Base-by-base conservation (phyloP, 495 filamentous ascomycete genomes). In the Evansstolkia leycettana region DNA sequence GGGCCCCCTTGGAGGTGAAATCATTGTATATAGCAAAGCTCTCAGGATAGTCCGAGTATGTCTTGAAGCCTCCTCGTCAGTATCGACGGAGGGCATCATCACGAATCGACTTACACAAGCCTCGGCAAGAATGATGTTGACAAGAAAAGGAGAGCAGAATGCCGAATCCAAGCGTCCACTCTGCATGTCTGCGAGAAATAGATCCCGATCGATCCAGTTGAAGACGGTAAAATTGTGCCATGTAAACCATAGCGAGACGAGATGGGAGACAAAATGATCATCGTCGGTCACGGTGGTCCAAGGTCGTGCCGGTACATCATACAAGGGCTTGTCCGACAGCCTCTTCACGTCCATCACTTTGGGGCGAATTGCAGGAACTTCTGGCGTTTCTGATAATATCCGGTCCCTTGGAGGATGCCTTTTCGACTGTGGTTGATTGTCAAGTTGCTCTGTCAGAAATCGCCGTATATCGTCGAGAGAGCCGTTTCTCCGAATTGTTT, bases 61-160 rank as follows among this genome's bases (percentile, higher is more conserved):
- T 37, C 50, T 53, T 26, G 1, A 11, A 1, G n/a, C n/a, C n/a
- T n/a, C n/a, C n/a, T 26, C 24, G 26, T 11, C 10, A 24, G 2
- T 9, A 8, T 12, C n/a, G 5, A 35, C 13, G 8, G 4, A 16
- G 3, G 20, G 5, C 9, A 23, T 9, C 5, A 9, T 9, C 5
- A 23, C 4, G 4, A n/a, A 29, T 5, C 28, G 14, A 43, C 58
- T 46, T 34, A 62, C 56, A 39, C 55, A 57, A 20, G 58, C 55
- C 10, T 49, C 40, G 7, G 59, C 54, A 18, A 63, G 52, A 32
- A 69, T 50, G n/a, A 44, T 45, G 31, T 69, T 66, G 15, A 69
- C 60, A 7, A 69, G 52, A 28, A 65, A 51, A 0, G 61, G 47
- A 2, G 64, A 63, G 45, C 61, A 69, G 32, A 60, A 63, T 15